These are phyloP conservation scores for Filosporella fistucella DNA, from an alignment of 495 filamentous ascomycete species.

Conservation along the genomic window DNA sequence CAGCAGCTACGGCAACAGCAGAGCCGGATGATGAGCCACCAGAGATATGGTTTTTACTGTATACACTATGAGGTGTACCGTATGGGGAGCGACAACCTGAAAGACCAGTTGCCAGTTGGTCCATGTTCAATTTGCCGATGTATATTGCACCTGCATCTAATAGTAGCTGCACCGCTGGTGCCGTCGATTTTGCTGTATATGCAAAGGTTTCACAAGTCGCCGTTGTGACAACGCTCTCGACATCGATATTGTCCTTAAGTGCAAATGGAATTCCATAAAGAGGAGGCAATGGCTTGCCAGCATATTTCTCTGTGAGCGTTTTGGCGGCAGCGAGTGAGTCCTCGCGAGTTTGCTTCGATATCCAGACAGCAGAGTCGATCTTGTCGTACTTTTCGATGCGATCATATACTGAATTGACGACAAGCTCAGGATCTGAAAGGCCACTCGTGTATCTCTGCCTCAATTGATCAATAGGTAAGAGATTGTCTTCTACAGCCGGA, in stretches of 20 bases:
- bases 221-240: constrained; percentile 52
- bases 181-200: constrained; percentile 38
- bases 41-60: constrained; percentile 50
- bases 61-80: constrained; percentile 47
- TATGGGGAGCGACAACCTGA: constrained; percentile 59
- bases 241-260: constrained; percentile 62
- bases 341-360: constrained; percentile 37
- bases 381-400: constrained; percentile 39
- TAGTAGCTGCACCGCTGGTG: constrained; percentile 31
- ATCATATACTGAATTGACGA: constrained; percentile 35
- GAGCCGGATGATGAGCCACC: constrained; percentile 62
- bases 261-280: constrained; percentile 62
- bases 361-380: constrained; percentile 51
- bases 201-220: constrained; percentile 51
- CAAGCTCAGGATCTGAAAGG: constrained; percentile 25
- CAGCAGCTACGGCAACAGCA: constrained; percentile 51
- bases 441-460: constrained; percentile 30
- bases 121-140: constrained; percentile 64
- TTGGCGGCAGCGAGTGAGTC: constrained; percentile 37
- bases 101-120: constrained; percentile 63
- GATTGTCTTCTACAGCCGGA: constrained; percentile 20
- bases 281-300: constrained; percentile 44
- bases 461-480: constrained; percentile 31
- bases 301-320: constrained; percentile 36
- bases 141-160: constrained; percentile 52